Evolutionary conservation across 2,329 filamentous ascomycete genomes (phyloP), one percentile per base, ranked within the genome.

Genomic region (Coleophoma crateriformis): DNA sequence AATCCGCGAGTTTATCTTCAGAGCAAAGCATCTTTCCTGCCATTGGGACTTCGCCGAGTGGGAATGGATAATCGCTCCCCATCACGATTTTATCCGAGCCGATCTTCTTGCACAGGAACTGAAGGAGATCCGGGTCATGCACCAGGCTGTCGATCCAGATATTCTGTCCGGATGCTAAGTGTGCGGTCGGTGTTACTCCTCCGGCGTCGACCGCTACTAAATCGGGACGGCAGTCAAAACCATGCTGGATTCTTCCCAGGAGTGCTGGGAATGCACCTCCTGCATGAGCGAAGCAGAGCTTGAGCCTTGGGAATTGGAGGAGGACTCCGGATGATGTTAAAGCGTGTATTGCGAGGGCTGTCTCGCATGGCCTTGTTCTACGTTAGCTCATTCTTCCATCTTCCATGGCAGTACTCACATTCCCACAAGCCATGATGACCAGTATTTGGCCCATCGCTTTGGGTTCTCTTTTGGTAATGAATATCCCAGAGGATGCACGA

Each of bases 31-130:
- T 65, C 52, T 62, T 60, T 1, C 65, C 65, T 2, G 66, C 63
- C 11, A 64, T 55, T 1, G 65, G 66, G 4, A 68, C 64, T 49
- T 68, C 63, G 4, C 66, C 66, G 2, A 68, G 49, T 5, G 66
- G 66, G 50, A 68, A 68, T 0, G 65, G 66, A 38, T 68, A 68
- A 48, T 68, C 66, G 46, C 64, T 67, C 0, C 66, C 66, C 56
- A 68, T 52, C 3, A 67, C 56, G 13, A 68, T 58, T 3, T 64
- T 58, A 2, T 58, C 54, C 0, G 62, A 47, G 1, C 63, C 63
- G 13, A 68, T 59, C 52, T 68, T 68, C 47, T 58, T 61, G 22
- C 65, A 55, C 13, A 67, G 51, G 27, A 58, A 68, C 39, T 65
- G 64, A 22, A 68, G 50, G 46, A 67, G 48, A 52, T 68, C 66